Conservation (phyloP, 306 rosid genomes). For the Cyamopsis tetragonoloba region DNA sequence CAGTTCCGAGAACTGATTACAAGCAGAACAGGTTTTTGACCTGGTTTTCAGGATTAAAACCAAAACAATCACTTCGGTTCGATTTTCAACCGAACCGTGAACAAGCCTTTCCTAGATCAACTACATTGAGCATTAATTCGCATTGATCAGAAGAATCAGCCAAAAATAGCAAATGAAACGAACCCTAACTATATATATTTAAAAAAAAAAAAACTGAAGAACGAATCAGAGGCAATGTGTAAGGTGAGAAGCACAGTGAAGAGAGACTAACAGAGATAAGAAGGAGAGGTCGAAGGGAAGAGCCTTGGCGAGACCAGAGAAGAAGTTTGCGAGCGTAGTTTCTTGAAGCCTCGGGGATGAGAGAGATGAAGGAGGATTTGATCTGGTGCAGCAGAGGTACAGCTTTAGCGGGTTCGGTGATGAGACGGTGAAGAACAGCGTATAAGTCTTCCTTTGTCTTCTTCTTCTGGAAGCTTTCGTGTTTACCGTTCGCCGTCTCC, state of each 20-base stretch:
- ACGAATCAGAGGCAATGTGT: background rate
- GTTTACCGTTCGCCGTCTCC: background rate
- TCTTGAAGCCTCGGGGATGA: constrained; percentile 56
- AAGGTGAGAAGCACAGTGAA: background rate
- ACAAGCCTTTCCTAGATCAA: too few relatives aligned
- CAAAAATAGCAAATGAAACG: background rate
- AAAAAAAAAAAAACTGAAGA: background rate
- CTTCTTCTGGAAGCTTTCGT: background rate
- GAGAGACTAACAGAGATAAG: constrained; percentile 66
- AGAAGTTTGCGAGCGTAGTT: constrained; percentile 46
- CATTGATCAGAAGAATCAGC: background rate
- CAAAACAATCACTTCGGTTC: too few relatives aligned
- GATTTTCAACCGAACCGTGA: too few relatives aligned
- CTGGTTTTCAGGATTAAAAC: too few relatives aligned
- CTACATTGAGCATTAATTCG: background rate
- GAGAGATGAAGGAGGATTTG: constrained; percentile 55
- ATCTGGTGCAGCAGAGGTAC: constrained; percentile 44
- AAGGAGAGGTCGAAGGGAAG: constrained; percentile 72
- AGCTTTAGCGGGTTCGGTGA: constrained; percentile 26
- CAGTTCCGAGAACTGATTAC: too few relatives aligned
- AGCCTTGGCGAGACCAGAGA: constrained; percentile 72
- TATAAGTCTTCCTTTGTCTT: constrained; percentile 33
- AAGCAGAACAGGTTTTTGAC: too few relatives aligned
- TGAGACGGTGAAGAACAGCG: constrained; percentile 42
- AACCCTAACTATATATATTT: background rate